Conservation (phyloP, 2,329 filamentous ascomycete species). For the Anthostomella pinea region DNA sequence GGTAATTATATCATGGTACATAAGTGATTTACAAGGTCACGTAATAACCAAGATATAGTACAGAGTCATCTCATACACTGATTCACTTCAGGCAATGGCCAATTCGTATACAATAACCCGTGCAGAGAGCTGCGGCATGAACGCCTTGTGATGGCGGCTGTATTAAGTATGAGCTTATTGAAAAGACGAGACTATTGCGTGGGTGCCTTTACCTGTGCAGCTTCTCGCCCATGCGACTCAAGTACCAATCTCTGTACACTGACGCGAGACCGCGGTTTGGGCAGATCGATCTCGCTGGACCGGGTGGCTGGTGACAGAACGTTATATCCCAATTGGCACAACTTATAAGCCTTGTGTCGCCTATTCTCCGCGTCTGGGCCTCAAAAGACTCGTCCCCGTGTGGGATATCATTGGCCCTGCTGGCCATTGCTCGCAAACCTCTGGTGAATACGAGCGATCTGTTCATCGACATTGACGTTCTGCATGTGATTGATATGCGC, state of each 20-base stretch:
- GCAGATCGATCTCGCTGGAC: not conserved
- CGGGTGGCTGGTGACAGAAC: too few species aligned
- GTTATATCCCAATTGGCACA: too few species aligned
- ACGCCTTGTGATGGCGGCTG: slow-evolving; percentile 10
- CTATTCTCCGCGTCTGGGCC: slow-evolving; percentile 2
- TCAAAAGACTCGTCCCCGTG: not conserved
- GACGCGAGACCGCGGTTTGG: slow-evolving; percentile 4
- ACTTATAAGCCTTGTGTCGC: slow-evolving; percentile 1
- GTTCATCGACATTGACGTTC: slow-evolving; percentile 77
- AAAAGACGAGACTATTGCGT: slow-evolving; percentile 18
- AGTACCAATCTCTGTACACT: not conserved
- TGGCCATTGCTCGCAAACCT: slow-evolving; percentile 46
- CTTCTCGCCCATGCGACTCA: slow-evolving; percentile 5
- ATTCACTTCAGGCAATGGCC: too few species aligned
- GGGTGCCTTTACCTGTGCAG: slow-evolving; percentile 28
- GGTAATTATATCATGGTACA: too few species aligned
- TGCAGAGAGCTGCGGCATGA: too few species aligned
- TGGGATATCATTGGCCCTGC: slow-evolving; percentile 14
- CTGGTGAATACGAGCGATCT: slow-evolving; percentile 66
- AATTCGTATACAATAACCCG: too few species aligned
- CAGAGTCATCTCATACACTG: too few species aligned
- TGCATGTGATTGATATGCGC: slow-evolving; percentile 58
- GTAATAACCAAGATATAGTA: too few species aligned
- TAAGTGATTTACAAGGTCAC: too few species aligned
- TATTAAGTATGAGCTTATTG: slow-evolving; percentile 28